Evolutionary conservation across 2,329 filamentous ascomycete genomes (phyloP).

Genomic region (Pseudopithomyces maydicus): DNA sequence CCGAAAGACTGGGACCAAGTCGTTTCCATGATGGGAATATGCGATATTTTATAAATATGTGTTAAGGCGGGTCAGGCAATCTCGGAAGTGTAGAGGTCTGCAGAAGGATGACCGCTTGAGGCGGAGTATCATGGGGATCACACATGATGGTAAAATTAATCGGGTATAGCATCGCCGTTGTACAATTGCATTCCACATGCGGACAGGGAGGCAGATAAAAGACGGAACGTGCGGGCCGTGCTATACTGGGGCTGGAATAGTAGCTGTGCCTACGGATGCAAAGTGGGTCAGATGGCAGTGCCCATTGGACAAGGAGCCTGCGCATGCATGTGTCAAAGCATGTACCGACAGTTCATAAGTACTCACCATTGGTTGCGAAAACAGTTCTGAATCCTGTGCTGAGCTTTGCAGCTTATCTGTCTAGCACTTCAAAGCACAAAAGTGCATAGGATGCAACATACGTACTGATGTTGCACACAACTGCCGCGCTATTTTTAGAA

Average conservation of each 20-base stretch:
- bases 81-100: slow-evolving; percentile 3
- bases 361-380: background rate
- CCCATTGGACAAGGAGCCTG: background rate
- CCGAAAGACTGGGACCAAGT: background rate
- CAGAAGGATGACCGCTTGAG: background rate
- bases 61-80: background rate
- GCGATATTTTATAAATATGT: background rate
- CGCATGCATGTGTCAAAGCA: background rate
- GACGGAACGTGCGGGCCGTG: background rate
- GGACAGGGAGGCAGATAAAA: background rate
- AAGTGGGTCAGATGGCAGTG: background rate
- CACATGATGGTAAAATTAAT: background rate
- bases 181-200: background rate
- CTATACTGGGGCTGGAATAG: background rate
- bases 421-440: background rate
- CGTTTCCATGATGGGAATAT: background rate
- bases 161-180: background rate
- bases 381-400: background rate
- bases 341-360: background rate
- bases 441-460: no score
- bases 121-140: slow-evolving; percentile 1
- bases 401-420: no score
- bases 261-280: background rate
- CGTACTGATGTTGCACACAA: background rate
- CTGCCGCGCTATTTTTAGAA: slow-evolving; percentile 4